Base-by-base conservation (phyloP, 306 rosid species). In the Glycine latifolia region DNA sequence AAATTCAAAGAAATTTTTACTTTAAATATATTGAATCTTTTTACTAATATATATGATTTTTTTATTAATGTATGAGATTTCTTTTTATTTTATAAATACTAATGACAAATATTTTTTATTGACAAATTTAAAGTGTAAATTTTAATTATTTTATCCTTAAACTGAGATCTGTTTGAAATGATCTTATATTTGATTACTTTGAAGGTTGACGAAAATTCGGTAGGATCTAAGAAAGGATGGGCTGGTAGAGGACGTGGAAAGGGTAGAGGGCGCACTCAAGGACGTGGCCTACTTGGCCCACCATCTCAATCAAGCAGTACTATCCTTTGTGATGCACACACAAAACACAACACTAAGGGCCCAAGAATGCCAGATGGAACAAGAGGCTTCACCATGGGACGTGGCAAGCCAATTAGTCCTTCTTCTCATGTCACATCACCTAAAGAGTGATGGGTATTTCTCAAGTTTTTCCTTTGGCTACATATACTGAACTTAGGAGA, bases 311-410 rank as follows among this genome's bases (percentile, higher is more conserved):
- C 87, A 69, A 84, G 83, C 85, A 81, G 86, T 67, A 14, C 58
- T 52, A 55, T 41, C 85, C 6, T 10, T 65, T 85, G 31, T 37
- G 99, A 95, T 88, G 71, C 82, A 48, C 83, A 89, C 26, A 26
- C 89, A 12, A 93, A 84, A 81, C 86, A 81, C 52, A 86, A 49
- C 52, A 26, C 85, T 6, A 90, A 86, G 85, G 93, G 98, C 3
- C 99, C 99, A 2, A 91, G 94, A 91, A 95, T 95, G 99, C 98
- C 99, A 4, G 98, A 95, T 67, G 99, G 99, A 13, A 95, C 98
- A 10, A 88, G 89, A 78, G 99, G 99, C 43, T 95, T 95, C 86
- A 83, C 99, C 43, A 82, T 93, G 88, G 99, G 99, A 78, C 84
- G 98, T 71, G 99, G 99, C 86, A 91, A 86, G 87, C 90, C 94